Evolutionary conservation across 2,329 filamentous ascomycete species (phyloP), one percentile per base, ranked within the genome.

Genomic region (Parastagonospora nodorum): DNA sequence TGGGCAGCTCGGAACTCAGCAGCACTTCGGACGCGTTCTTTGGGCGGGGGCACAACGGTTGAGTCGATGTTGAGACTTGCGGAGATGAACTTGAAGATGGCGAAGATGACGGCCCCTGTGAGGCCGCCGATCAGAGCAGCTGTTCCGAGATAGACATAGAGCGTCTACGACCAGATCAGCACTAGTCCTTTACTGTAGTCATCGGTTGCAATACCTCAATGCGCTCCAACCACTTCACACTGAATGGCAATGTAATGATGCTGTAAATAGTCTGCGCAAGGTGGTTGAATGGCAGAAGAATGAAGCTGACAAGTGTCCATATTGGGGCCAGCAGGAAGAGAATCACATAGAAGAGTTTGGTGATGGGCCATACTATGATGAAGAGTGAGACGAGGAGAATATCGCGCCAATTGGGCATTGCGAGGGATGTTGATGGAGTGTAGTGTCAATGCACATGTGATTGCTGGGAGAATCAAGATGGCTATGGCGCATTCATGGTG

Each of bases 71-170:
- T 62, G 31, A 82, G 66, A 2, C 79, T 60, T 1, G 82, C 77
- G 5, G 82, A 78, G 45, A 89, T 69, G 50, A 82, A 65, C 49
- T 75, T 77, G 50, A 85, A 87, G 14, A 79, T 77, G 45, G 84
- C 73, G 63, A 84, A 81, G 37, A 92, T 71, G 14, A 82, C 58
- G 43, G 85, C 71, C 44, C 88, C 89, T 27, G 85, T 77, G 9
- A 84, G 43, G 45, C 86, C 74, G n/a, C 90, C 90, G 45, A 90
- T 78, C 14, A 89, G 72, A 29, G 83, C 80, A 7, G 89, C 90
- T 19, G 85, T 81, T 42, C 85, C 85, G 40, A 92, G 78, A 63
- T 81, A 87, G 64, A 82, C 80, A 65, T 78, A 80, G 37, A 80
- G 61, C 7, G 76, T 77, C 77, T 80, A 58, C 8, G 15, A 8